These are phyloP conservation scores for Lantana camara DNA, from an alignment of 257 asterid genomes.

Conservation along the genomic window DNA sequence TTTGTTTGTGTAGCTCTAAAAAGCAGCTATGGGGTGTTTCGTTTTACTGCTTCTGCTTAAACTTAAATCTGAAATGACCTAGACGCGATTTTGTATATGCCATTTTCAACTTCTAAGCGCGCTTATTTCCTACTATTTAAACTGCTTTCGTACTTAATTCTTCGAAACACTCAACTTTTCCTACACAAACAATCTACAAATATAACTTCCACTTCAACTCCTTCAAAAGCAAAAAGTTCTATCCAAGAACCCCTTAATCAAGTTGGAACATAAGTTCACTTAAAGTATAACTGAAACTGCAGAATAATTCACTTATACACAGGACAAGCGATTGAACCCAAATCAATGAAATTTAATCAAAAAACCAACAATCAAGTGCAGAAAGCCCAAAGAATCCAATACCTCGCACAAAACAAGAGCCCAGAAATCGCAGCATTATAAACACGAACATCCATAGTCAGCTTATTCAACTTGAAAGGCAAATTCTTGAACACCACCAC, in stretches of 20 bases:
- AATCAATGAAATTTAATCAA: not conserved
- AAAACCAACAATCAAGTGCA: not conserved
- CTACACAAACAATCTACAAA: too few species aligned
- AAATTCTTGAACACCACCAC: conserved; percentile 64
- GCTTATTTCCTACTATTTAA: too few species aligned
- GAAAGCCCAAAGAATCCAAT: conserved; percentile 13
- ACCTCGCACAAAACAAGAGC: conserved; percentile 71
- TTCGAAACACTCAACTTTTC: too few species aligned
- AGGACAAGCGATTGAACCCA: conserved; percentile 8
- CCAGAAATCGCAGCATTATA: conserved; percentile 87
- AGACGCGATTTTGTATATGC: too few species aligned
- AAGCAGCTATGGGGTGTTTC: too few species aligned
- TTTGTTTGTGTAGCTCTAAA: too few species aligned
- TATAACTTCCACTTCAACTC: too few species aligned
- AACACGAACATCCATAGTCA: conserved; percentile 68
- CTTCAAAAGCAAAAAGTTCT: too few species aligned
- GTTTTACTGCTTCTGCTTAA: too few species aligned
- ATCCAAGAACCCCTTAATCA: not conserved
- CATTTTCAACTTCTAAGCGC: too few species aligned
- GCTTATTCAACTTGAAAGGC: conserved; percentile 53
- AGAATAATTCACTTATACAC: not conserved
- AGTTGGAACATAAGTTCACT: conserved; percentile 1
- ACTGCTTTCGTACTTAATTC: too few species aligned
- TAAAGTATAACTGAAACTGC: conserved; percentile 6
- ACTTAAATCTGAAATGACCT: too few species aligned